Percentiles rank a stretch among this genome's conserved stretches.
Conservation (phyloP, 805 yeast species). For the Ogataea methanolica region DNA sequence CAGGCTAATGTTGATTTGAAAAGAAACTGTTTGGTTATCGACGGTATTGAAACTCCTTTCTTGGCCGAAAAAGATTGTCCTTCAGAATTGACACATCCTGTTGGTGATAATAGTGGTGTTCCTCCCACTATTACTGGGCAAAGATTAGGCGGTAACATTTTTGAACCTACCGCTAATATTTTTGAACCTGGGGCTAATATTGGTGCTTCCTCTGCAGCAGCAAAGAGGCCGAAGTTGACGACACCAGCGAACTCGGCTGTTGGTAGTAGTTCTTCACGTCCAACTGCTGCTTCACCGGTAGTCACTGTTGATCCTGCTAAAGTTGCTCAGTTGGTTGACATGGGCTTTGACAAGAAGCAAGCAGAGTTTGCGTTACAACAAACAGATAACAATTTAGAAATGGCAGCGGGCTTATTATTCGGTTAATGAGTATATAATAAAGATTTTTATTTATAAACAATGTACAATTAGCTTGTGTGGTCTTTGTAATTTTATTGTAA, state of each 20-base stretch:
- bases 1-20: constrained; percentile 77
- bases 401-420: constrained; percentile 80
- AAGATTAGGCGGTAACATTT: constrained; percentile 34
- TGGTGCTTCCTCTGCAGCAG: constrained; percentile 13
- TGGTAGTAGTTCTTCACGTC: constrained; percentile 9
- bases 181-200: constrained; percentile 10
- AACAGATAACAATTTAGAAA: constrained; percentile 74
- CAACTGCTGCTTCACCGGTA: background rate
- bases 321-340: constrained; percentile 43
- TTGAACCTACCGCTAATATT: constrained; percentile 8
- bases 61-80: constrained; percentile 71
- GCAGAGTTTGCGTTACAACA: constrained; percentile 60
- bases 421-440: constrained; percentile 3
- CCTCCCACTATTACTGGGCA: constrained; percentile 10
- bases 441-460: background rate
- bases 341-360: constrained; percentile 69
- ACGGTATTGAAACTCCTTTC: constrained; percentile 69
- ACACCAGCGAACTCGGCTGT: constrained; percentile 6
- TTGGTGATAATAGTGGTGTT: constrained; percentile 1
- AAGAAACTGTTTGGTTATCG: constrained; percentile 60
- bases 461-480: background rate
- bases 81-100: constrained; percentile 24
- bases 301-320: constrained; percentile 23
- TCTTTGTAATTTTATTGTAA: constrained; percentile 4
- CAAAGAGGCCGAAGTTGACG: constrained; percentile 21